These are phyloP conservation scores for Colletotrichum plurivorum DNA, from an alignment of 2,329 filamentous ascomycete species.

Conservation along the genomic window DNA sequence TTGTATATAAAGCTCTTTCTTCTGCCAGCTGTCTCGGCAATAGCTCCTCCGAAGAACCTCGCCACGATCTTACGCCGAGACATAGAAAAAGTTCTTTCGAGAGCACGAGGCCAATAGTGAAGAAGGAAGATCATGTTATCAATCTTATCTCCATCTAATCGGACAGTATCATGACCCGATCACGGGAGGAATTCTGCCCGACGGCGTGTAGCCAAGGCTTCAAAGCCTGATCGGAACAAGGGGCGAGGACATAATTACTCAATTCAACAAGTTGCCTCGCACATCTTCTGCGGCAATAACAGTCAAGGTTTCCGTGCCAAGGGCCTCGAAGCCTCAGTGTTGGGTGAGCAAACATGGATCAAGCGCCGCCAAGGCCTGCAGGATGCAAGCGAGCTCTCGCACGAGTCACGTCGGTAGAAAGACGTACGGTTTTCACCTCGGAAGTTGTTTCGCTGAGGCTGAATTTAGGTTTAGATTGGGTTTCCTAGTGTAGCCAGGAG, in stretches of 20 bases:
- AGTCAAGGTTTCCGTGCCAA: not conserved
- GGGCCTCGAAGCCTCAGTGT: not conserved
- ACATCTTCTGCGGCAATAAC: not conserved
- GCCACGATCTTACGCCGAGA: conserved; percentile 3
- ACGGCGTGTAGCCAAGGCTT: not conserved
- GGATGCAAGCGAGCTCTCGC: not conserved
- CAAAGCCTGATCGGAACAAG: not conserved
- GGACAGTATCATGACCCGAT: conserved; percentile 5
- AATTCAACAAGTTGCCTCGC: not conserved
- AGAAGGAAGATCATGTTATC: not conserved
- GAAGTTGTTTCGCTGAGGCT: not conserved
- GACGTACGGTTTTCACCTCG: not conserved
- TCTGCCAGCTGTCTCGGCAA: not conserved
- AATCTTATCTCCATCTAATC: not conserved
- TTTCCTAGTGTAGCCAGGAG: no score
- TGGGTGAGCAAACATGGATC: not conserved
- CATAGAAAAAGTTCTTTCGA: not conserved
- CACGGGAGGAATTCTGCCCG: not conserved
- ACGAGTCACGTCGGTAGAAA: not conserved
- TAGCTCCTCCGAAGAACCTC: not conserved
- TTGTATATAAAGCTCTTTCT: not conserved
- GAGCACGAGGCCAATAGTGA: not conserved
- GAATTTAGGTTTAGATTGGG: not conserved
- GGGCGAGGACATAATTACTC: not conserved
- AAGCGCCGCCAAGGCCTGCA: conserved; percentile 4